These are phyloP conservation scores for Pythium rishiriense DNA, from an alignment of 352 stramenopile genomes.

Conservation along the genomic window DNA sequence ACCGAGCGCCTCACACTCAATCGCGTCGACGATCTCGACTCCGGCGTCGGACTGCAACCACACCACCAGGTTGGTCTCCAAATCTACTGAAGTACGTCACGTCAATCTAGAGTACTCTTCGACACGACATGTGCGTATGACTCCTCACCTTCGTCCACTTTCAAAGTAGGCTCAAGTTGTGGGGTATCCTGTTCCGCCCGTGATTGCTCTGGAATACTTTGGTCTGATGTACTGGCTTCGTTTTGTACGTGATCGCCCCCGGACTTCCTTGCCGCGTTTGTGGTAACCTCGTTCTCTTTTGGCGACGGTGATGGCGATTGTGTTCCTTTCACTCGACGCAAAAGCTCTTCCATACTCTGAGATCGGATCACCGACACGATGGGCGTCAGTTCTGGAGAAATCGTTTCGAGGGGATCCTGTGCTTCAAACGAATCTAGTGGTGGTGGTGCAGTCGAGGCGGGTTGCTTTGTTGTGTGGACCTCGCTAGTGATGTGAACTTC, in stretches of 20 bases:
- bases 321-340: slow-evolving; percentile 5
- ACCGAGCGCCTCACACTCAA: slow-evolving; percentile 35
- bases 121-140: not conserved
- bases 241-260: not conserved
- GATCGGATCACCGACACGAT: not conserved
- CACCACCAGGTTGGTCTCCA: slow-evolving; percentile 35
- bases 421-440: not conserved
- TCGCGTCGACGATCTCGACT: slow-evolving; percentile 44
- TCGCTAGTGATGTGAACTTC: not conserved
- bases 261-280: not conserved
- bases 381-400: not conserved
- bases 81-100: slow-evolving; percentile 22
- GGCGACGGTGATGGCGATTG: not conserved
- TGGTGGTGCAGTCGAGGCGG: not conserved
- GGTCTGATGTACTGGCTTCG: not conserved
- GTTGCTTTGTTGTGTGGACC: not conserved
- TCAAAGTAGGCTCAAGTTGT: not conserved
- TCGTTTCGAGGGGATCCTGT: not conserved
- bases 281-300: not conserved
- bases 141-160: not conserved
- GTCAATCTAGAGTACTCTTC: not conserved
- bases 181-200: not conserved
- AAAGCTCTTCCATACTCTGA: slow-evolving; percentile 7
- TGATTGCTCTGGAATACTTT: not conserved
- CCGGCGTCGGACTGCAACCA: slow-evolving; percentile 58